Evolutionary conservation across 352 stramenopile species (phyloP).

Genomic region (Phytophthora sp.): DNA sequence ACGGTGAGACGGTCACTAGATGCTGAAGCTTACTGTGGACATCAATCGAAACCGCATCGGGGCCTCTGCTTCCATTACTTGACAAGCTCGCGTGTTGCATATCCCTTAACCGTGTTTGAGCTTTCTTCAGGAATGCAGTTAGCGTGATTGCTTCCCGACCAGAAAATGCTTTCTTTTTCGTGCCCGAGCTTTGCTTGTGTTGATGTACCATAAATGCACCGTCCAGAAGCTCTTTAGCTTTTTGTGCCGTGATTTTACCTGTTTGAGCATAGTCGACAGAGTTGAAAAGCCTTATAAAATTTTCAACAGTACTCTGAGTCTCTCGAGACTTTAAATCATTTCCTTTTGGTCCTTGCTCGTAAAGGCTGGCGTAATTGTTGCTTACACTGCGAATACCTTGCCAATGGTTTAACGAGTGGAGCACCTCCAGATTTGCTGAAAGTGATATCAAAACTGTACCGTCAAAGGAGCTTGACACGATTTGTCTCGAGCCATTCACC

Average conservation of each 20-base stretch:
- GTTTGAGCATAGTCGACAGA: constrained; percentile 17
- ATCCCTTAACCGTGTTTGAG: background rate
- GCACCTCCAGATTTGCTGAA: constrained; percentile 38
- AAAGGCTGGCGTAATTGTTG: background rate
- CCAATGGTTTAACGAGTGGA: constrained; percentile 53
- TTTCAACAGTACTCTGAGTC: background rate
- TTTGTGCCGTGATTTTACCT: constrained; percentile 26
- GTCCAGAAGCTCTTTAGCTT: constrained; percentile 5
- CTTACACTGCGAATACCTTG: constrained; percentile 32
- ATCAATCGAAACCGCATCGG: constrained; percentile 36
- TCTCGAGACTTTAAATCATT: background rate
- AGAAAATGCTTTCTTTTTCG: background rate
- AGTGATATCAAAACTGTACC: constrained; percentile 42
- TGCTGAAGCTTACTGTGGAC: constrained; percentile 25
- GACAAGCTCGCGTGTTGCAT: background rate
- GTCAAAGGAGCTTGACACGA: constrained; percentile 38
- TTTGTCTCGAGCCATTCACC: constrained; percentile 11
- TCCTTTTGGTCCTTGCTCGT: background rate
- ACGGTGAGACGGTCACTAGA: constrained; percentile 40
- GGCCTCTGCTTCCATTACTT: background rate
- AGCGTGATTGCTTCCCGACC: constrained; percentile 9
- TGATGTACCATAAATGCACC: constrained; percentile 16
- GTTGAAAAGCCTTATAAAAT: constrained; percentile 8
- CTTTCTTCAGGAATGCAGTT: constrained; percentile 16
- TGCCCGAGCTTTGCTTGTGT: background rate